A percentile compares a stretch with the other conserved stretches of the same genome.
These are phyloP conservation scores for Arthrobotrys iridis DNA, from an alignment of 2,329 filamentous ascomycete genomes.

Conservation along the genomic window DNA sequence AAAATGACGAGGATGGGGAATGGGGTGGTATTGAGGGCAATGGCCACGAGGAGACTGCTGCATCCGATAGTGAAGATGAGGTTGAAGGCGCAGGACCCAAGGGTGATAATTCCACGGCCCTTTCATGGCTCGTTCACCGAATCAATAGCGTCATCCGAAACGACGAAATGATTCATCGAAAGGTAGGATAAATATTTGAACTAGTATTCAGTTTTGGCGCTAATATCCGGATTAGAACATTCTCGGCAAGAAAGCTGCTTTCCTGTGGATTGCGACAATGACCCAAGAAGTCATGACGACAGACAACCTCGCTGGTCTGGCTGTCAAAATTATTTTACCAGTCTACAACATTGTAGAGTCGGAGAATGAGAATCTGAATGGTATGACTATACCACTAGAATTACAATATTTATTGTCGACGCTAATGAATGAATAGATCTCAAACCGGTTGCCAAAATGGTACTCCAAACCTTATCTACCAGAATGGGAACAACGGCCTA, in stretches of 20 bases:
- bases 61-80: conserved; percentile 64
- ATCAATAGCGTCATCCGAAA: conserved; percentile 81
- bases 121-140: conserved; percentile 81
- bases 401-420: background rate
- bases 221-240: conserved; percentile 49
- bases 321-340: conserved; percentile 73
- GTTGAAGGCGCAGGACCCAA: conserved; percentile 62
- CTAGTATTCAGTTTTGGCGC: background rate
- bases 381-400: conserved; percentile 9
- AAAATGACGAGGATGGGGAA: conserved; percentile 63
- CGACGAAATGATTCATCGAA: conserved; percentile 65
- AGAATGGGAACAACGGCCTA: conserved; percentile 84
- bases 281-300: conserved; percentile 63
- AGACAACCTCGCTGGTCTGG: conserved; percentile 69
- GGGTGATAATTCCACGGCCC: conserved; percentile 64
- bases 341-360: conserved; percentile 85
- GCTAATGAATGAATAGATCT: conserved; percentile 63
- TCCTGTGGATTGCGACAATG: conserved; percentile 59
- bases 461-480: conserved; percentile 84
- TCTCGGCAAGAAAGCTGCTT: conserved; percentile 57
- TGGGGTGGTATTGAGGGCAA: conserved; percentile 62
- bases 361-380: conserved; percentile 56
- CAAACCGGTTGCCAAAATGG: conserved; percentile 75
- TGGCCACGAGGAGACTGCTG: conserved; percentile 62
- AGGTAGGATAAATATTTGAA: conserved; percentile 43